These are phyloP conservation scores for Talaromyces sp. DNA, from an alignment of 2,329 filamentous ascomycete genomes.

Conservation along the genomic window DNA sequence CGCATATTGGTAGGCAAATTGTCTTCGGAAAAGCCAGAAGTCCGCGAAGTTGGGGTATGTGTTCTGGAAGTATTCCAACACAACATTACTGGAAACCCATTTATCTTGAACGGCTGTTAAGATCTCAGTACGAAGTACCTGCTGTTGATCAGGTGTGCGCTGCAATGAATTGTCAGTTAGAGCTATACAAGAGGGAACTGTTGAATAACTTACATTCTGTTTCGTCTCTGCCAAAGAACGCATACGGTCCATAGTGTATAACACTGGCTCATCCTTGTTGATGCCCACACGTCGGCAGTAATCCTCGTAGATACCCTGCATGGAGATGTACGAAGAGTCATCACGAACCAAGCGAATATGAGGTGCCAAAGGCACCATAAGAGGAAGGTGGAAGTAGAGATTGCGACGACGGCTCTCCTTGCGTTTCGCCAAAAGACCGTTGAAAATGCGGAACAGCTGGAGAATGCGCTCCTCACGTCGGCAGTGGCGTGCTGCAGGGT, in stretches of 20 bases:
- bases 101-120: slow-evolving; percentile 92
- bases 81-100: slow-evolving; percentile 81
- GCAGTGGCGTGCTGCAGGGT: slow-evolving; percentile 89
- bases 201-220: slow-evolving; percentile 46
- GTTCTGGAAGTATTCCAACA: slow-evolving; percentile 84
- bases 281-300: slow-evolving; percentile 85
- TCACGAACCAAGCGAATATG: slow-evolving; percentile 96
- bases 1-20: slow-evolving; percentile 94
- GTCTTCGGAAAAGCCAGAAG: slow-evolving; percentile 97
- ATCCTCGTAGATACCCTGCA: slow-evolving; percentile 95
- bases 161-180: slow-evolving; percentile 38
- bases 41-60: slow-evolving; percentile 88
- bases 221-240: slow-evolving; percentile 73
- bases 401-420: slow-evolving; percentile 95
- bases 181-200: background rate
- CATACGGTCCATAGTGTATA: slow-evolving; percentile 95
- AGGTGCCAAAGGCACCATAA: slow-evolving; percentile 94
- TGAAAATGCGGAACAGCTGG: slow-evolving; percentile 96
- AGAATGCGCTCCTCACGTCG: slow-evolving; percentile 91
- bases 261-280: slow-evolving; percentile 90
- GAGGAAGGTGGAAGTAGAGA: slow-evolving; percentile 90
- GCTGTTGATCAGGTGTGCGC: slow-evolving; percentile 65
- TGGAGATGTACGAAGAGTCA: slow-evolving; percentile 87
- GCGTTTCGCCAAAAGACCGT: slow-evolving; percentile 84
- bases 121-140: slow-evolving; percentile 81